These are phyloP conservation scores for Hericium erinaceus DNA, from an alignment of 768 basidiomycete species.

Conservation along the genomic window DNA sequence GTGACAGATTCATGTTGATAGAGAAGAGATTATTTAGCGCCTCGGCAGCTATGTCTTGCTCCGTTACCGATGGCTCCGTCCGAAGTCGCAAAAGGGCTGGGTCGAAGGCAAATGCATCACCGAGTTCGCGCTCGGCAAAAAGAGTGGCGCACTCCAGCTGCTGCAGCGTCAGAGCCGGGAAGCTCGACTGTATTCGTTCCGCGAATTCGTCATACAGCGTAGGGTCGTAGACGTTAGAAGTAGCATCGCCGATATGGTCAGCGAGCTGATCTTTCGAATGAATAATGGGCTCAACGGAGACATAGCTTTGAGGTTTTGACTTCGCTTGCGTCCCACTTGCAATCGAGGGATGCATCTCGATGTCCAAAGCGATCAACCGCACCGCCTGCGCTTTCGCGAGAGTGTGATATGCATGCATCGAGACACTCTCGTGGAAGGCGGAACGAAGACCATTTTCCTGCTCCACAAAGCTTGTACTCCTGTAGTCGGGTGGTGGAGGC, in stretches of 20 bases:
- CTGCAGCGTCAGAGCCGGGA: slow-evolving; percentile 54
- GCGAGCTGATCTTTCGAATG: slow-evolving; percentile 53
- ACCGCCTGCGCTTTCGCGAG: slow-evolving; percentile 68
- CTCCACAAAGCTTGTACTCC: slow-evolving; percentile 36
- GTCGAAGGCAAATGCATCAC: slow-evolving; percentile 73
- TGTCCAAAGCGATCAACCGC: slow-evolving; percentile 66
- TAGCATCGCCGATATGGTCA: slow-evolving; percentile 62
- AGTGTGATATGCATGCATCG: slow-evolving; percentile 57
- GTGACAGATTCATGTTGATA: slow-evolving; percentile 82
- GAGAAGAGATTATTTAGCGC: slow-evolving; percentile 54
- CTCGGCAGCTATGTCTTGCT: slow-evolving; percentile 35
- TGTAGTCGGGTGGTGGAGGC: slow-evolving; percentile 65
- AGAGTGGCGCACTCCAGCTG: slow-evolving; percentile 58
- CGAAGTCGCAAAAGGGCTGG: slow-evolving; percentile 48
- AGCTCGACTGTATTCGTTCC: slow-evolving; percentile 37
- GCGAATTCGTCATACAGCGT: slow-evolving; percentile 55
- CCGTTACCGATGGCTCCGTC: slow-evolving; percentile 39
- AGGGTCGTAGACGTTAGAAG: slow-evolving; percentile 64
- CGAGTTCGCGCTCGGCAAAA: slow-evolving; percentile 62
- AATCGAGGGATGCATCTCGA: slow-evolving; percentile 42
- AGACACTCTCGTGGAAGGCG: slow-evolving; percentile 50
- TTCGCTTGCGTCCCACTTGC: slow-evolving; percentile 16
- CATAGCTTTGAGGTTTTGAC: slow-evolving; percentile 52
- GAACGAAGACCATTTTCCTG: slow-evolving; percentile 45
- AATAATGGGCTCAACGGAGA: slow-evolving; percentile 45